Evolutionary conservation across 1,139 yeast genomes (phyloP).

Genomic region (Suzukiozyma palmioleophila): DNA sequence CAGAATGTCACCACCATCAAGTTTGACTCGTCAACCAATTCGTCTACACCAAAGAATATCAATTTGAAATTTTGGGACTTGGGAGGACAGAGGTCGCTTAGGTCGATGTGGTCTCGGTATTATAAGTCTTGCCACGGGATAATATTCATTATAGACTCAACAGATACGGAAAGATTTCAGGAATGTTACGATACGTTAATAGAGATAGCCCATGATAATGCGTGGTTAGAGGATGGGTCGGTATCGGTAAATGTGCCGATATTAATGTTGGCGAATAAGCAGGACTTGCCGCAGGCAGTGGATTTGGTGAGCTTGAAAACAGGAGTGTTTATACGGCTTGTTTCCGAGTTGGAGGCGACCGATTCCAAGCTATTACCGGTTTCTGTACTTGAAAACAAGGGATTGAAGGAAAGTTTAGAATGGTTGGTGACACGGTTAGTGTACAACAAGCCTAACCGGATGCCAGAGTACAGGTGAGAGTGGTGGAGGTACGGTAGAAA

Average conservation of each 20-base stretch:
- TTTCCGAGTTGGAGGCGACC: slow-evolving; percentile 77
- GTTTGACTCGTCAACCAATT: slow-evolving; percentile 27
- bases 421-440: slow-evolving; percentile 80
- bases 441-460: slow-evolving; percentile 69
- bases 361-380: slow-evolving; percentile 89
- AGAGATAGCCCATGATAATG: slow-evolving; percentile 38
- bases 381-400: slow-evolving; percentile 83
- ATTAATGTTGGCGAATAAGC: slow-evolving; percentile 92
- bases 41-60: slow-evolving; percentile 34
- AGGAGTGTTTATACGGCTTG: slow-evolving; percentile 78
- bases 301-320: slow-evolving; percentile 76
- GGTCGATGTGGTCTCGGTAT: slow-evolving; percentile 86
- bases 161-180: slow-evolving; percentile 75
- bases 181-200: slow-evolving; percentile 70
- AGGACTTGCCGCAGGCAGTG: slow-evolving; percentile 72
- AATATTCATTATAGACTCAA: slow-evolving; percentile 86
- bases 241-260: slow-evolving; percentile 67
- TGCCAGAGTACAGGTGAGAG: slow-evolving; percentile 50
- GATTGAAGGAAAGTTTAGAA: slow-evolving; percentile 79
- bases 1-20: slow-evolving; percentile 58
- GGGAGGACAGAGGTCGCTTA: slow-evolving; percentile 84
- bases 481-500: too few species aligned
- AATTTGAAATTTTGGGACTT: slow-evolving; percentile 89
- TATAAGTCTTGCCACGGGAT: slow-evolving; percentile 86
- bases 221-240: slow-evolving; percentile 37